Base-by-base conservation (phyloP, 108 stramenopile genomes). In the Cyclotella atomus region DNA sequence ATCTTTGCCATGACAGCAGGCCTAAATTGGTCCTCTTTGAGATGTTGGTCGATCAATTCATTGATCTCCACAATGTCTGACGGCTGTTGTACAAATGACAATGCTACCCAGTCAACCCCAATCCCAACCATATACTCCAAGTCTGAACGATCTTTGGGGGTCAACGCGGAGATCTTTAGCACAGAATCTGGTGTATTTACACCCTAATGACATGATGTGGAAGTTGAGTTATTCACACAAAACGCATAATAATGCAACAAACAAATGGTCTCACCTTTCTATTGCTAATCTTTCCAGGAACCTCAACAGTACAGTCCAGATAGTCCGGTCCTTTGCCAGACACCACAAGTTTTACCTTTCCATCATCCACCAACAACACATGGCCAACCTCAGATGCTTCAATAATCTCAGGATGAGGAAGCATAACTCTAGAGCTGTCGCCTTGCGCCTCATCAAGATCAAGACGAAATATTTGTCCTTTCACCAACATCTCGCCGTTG, bases 371-470 rank as follows among this genome's bases (percentile, higher is more conserved):
- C 17, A 95, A 73, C 1, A 95, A 76, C 52, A 71, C 71, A 75
- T 89, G 90, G 15, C 87, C 93, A 54, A 84, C 43, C 45, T 84
- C 77, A 0, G 81, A 80, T 14, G 90, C 87, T 23, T 75, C 74
- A 60, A 91, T 83, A 49, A 94, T 92, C 67, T 94, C 93, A 47
- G 87, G 85, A 74, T 94, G 93, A 10, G 93, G 93, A 19, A 94
- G 85, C 83, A 85, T 83, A 12, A 94, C 93, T 19, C 93, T 83
- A 24, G 71, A 66, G 28, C 54, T 71, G 63, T 87, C 86, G 30
- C 93, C 93, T 7, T 60, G 83, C 20, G 77, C 65, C 67, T 84
- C 83, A 69, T 88, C 87, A 43, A 91, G 70, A 68, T 94, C 93
- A 64, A 94, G 91, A 30, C 91, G 81, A 70, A 94, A 91, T 16